A percentile compares a stretch with the other conserved stretches of the same genome.
Evolutionary conservation across 164 flowering plant species (phyloP).

Genomic region (Taxillus chinensis): DNA sequence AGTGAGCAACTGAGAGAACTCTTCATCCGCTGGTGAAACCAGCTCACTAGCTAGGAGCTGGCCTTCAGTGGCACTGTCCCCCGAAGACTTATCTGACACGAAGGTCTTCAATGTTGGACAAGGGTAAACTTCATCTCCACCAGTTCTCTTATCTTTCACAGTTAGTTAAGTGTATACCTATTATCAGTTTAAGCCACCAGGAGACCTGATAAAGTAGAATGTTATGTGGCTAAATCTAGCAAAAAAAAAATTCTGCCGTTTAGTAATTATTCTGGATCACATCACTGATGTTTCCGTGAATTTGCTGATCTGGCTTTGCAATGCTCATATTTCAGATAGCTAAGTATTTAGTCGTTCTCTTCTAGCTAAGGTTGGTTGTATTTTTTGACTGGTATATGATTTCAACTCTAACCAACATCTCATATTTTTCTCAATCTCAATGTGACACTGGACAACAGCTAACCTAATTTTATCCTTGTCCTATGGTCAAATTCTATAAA

Average conservation of each 20-base stretch:
- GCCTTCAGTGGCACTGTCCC: slow-evolving; percentile 78
- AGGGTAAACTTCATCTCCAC: slow-evolving; percentile 41
- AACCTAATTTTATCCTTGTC: background rate
- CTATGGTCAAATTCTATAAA: background rate
- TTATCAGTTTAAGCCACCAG: too few species aligned
- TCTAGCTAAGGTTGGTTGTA: slow-evolving; percentile 63
- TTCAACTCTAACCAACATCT: background rate
- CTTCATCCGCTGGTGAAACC: slow-evolving; percentile 50
- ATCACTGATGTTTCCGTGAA: background rate
- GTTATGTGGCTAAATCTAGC: too few species aligned
- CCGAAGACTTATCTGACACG: slow-evolving; percentile 81
- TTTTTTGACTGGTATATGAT: background rate
- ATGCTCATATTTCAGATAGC: slow-evolving; percentile 69
- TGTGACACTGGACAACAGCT: background rate
- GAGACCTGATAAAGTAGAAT: too few species aligned
- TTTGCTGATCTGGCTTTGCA: slow-evolving; percentile 43
- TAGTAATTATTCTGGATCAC: too few species aligned
- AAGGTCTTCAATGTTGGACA: slow-evolving; percentile 63
- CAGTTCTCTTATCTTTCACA: background rate
- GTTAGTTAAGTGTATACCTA: too few species aligned
- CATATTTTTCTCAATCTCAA: background rate
- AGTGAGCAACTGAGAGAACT: slow-evolving; percentile 81
- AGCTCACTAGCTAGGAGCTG: slow-evolving; percentile 47
- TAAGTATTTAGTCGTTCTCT: slow-evolving; percentile 74
- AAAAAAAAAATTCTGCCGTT: too few species aligned